Base-by-base conservation (phyloP, 306 rosid genomes). In the Malus asiatica region DNA sequence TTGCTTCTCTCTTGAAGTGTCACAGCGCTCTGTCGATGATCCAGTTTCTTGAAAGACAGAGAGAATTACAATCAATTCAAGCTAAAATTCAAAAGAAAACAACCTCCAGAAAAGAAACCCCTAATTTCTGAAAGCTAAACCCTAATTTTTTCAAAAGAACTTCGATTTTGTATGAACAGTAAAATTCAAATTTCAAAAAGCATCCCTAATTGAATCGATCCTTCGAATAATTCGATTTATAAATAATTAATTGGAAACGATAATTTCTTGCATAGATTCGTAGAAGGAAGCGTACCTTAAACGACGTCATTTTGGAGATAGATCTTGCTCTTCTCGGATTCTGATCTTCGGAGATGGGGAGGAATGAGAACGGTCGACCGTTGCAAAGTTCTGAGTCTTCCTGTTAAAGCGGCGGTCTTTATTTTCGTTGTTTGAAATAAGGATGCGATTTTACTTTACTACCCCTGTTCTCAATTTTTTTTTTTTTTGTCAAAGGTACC, bases 251-350 rank as follows among this genome's bases (percentile, higher is more conserved):
- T 27, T 40, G 40, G 64, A 45, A 2, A 15, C 3, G 1, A 6
- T 0, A 53, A 35, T 7, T 60, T 22, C 8, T 35, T 58, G 10
- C 10, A 61, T 27, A 27, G 6, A 3, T 30, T 32, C 40, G 22
- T 58, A 58, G 27, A 23, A 48, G 25, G 44, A 60, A 18, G 10
- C 40, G 14, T 68, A 80, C 83, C 83, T 80, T 80, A 12, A 69
- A n/a, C 22, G 83, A 80, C 60, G 76, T 33, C 83, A 80, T 80
- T 69, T 48, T 40, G 45, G 13, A 5, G 5, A 2, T 18, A 23
- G 74, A 13, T 15, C 32, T 8, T 11, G 20, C 8, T 40, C 15
- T 55, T 59, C 42, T 32, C n/a, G 73, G 58, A 30, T 40, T 33
- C 71, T 11, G 52, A 48, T 78, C 64, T 40, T 75, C 29, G 27